Base-by-base conservation (phyloP, 495 filamentous ascomycete genomes). In the Penicillium diatomitis region DNA sequence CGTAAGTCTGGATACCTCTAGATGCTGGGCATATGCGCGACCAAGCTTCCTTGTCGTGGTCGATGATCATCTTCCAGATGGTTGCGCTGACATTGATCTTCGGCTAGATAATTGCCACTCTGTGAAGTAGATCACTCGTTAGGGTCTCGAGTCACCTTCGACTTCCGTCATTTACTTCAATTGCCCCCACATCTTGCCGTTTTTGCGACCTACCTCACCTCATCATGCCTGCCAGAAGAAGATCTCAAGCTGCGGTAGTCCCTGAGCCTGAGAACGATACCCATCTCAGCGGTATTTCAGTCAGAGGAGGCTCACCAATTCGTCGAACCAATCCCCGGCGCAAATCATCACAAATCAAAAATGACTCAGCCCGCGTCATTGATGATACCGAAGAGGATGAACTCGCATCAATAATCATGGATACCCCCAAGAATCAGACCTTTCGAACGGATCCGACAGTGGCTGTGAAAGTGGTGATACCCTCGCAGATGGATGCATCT, bases 401-500 rank as follows among this genome's bases (percentile, higher is more conserved):
- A 29, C 10, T 32, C 5, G 30, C 31, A 5, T 3, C 30, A 32
- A 30, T 42, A 42, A 47, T 46, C 10, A 47, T 53, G 7, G 32
- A 44, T 37, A 5, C 41, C 3, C 11, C 54, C 33, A 32, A 52
- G 42, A 5, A 30, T 11, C 32, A 46, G 31, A 5, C 36, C 50
- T 12, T 44, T 46, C 9, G 38, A 32, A 32, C 38, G 30, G 32
- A 20, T 10, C 9, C 31, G 8, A 9, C 41, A 32, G 9, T 49
- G 5, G 38, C 33, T 0, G 11, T 70, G 29, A 62, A 69, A 48
- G 72, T 78, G 30, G 66, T 71, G 1, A 67, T 78, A 8, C 68
- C 75, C 1, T 28, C 28, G 0, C 44, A 57, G 28, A 69, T 62
- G 33, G 55, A 56, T 38, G 42, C 39, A 5, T 57, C 63, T 9